Base-by-base conservation (phyloP, 2,329 filamentous ascomycete species). In the Blastomyces silverae region DNA sequence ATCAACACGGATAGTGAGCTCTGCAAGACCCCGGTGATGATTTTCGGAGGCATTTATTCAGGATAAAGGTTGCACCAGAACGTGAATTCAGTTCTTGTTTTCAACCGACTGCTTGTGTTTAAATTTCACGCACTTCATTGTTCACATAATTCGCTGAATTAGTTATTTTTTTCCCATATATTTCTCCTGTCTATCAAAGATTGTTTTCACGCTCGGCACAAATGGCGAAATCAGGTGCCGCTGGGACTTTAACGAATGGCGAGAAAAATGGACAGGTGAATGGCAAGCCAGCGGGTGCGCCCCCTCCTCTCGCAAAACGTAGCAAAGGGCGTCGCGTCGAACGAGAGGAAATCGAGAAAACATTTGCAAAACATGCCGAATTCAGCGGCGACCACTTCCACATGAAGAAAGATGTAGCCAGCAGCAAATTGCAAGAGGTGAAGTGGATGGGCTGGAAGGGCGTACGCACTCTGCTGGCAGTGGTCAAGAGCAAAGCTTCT, bases 341-440 rank as follows among this genome's bases (percentile, higher is more conserved):
- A 64, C 74, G 76, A n/a, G 72, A 72, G 39, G 77, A 80, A 66
- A 74, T 80, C 10, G 72, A 75, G 31, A 71, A 72, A 8, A 72
- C 75, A 20, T 82, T 82, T 64, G 74, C 77, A 46, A 75, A 77
- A 67, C 81, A 78, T 72, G 78, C 78, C 25, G 77, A 80, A 68
- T 71, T 81, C 13, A 82, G 80, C 63, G 86, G 87, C 34, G 83
- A 87, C 71, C 86, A 86, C n/a, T 82, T 83, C 2, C 88, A 87
- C 64, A 76, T 81, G 4, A 71, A 73, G 8, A 73, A 79, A 1
- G 77, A 78, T n/a, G 79, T 79, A 68, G 80, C 82, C 17, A 82
- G 82, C 0, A 80, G 82, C 1, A 69, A 87, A 46, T 78, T 79
- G 66, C 75, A 82, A 60, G 88, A 90, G 69, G 68, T 90, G 60